Conservation (phyloP, 2,329 filamentous ascomycete genomes). For the Aspergillus sp. region DNA sequence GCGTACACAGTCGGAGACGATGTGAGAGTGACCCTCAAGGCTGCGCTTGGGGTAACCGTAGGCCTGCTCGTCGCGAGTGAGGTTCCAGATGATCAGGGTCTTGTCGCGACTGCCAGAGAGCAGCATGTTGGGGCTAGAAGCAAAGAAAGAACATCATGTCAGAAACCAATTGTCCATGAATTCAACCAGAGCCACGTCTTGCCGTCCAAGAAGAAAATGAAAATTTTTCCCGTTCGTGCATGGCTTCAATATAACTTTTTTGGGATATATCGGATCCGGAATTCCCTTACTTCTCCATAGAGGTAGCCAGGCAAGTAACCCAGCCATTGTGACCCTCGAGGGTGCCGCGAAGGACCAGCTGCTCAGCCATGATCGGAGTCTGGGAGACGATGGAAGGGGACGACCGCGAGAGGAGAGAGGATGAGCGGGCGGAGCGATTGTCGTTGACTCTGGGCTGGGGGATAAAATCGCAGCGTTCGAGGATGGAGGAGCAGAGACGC, state of each 20-base stretch:
- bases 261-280: conserved; percentile 10
- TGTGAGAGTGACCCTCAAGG: conserved; percentile 98
- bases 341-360: conserved; percentile 93
- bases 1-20: conserved; percentile 99
- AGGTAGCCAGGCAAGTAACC: conserved; percentile 98
- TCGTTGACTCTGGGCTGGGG: conserved; percentile 37
- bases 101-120: conserved; percentile 97
- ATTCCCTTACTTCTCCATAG: conserved; percentile 86
- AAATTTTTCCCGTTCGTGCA: conserved; percentile 8
- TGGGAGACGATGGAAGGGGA: conserved; percentile 35
- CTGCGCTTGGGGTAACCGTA: conserved; percentile 99
- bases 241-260: conserved; percentile 10
- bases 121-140: conserved; percentile 92
- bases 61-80: conserved; percentile 95
- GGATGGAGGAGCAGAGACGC: conserved; percentile 33
- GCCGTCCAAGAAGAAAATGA: conserved; percentile 13
- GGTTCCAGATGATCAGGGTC: conserved; percentile 99
- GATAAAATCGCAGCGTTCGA: conserved; percentile 37
- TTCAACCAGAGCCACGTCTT: conserved; percentile 13
- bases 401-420: conserved; percentile 35
- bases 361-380: conserved; percentile 72
- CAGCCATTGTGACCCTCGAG: conserved; percentile 99
- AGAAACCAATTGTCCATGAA: conserved; percentile 31
- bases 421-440: conserved; percentile 40
- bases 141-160: conserved; percentile 26